Base-by-base conservation (phyloP, 2,329 filamentous ascomycete species). In the Apiospora sp. region DNA sequence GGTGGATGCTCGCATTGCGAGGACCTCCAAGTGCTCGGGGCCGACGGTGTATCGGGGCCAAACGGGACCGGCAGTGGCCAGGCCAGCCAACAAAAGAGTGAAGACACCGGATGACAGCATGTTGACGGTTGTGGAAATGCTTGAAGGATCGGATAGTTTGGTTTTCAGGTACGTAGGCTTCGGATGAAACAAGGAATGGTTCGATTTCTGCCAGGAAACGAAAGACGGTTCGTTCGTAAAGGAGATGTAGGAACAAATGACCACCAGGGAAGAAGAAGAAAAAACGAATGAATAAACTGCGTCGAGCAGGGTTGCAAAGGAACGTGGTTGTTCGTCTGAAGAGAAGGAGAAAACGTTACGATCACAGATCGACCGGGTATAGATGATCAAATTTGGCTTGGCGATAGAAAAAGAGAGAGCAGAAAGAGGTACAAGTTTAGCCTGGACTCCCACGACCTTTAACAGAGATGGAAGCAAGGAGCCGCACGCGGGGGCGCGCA, bases 21-120 rank as follows among this genome's bases (percentile, higher is more conserved):
- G 81, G 73, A 86, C 83, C 77, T 87, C 84, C 71, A 85, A 81
- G 75, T 87, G 83, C 68, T 84, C 82, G 71, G 83, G 82, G 6
- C 80, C 81, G 43, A 85, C 82, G 8, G 80, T 79, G 72, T 83
- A 83, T 46, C 80, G 80, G 6, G 82, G 83, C 75, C 81, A 82
- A 51, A 79, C 74, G 51, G 80, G 79, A n/a, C 79, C 77, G n/a
- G 83, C 81, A 27, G 80, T 75, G 58, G 80, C 77, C 74, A 80
- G 74, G 74, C 76, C 77, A 48, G 79, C 77, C 71, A 83, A 73
- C 71, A 83, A 70, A 71, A 79, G 73, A 67, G 80, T 73, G 71
- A 83, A 69, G 72, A 83, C 72, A 74, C 76, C 76, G 68, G 77
- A 75, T 43, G 77, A 79, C 74, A 81, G 77, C 81, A 85, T 85